Percentiles rank a stretch among this genome's conserved stretches.
Conservation (phyloP, 306 rosid species). For the Myrica gale region DNA sequence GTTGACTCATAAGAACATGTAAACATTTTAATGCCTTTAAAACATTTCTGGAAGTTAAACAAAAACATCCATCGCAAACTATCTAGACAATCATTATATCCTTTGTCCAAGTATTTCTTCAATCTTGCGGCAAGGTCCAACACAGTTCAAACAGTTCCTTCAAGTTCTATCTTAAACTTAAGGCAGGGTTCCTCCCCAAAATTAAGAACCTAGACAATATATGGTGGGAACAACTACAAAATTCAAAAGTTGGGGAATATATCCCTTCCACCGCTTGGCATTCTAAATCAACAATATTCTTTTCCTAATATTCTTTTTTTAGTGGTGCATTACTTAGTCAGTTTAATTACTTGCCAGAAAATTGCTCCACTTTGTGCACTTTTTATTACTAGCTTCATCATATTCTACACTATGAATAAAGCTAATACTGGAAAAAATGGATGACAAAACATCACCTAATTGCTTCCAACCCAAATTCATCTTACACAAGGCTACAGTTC, state of each 20-base stretch:
- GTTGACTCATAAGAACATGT: too few species aligned
- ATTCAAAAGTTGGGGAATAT: not conserved
- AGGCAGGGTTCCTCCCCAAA: not conserved
- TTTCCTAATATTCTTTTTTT: not conserved
- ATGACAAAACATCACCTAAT: not conserved
- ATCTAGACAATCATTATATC: not conserved
- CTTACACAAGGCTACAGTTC: not conserved
- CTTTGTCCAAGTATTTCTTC: not conserved
- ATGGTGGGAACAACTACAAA: not conserved
- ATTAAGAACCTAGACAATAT: not conserved
- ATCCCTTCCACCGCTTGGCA: not conserved
- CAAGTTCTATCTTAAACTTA: not conserved
- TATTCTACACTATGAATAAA: not conserved
- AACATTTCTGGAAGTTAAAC: not conserved
- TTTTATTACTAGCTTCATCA: not conserved
- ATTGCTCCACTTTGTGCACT: not conserved
- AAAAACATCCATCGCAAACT: not conserved
- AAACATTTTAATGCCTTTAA: too few species aligned
- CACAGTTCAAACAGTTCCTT: not conserved
- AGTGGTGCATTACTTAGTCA: not conserved
- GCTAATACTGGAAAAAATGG: not conserved
- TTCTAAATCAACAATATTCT: not conserved
- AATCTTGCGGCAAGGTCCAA: not conserved
- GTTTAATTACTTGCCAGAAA: not conserved
- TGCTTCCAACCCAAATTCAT: slow-evolving; percentile 1